Conservation (phyloP, 106 monocot species). For the Vanilla planifolia region DNA sequence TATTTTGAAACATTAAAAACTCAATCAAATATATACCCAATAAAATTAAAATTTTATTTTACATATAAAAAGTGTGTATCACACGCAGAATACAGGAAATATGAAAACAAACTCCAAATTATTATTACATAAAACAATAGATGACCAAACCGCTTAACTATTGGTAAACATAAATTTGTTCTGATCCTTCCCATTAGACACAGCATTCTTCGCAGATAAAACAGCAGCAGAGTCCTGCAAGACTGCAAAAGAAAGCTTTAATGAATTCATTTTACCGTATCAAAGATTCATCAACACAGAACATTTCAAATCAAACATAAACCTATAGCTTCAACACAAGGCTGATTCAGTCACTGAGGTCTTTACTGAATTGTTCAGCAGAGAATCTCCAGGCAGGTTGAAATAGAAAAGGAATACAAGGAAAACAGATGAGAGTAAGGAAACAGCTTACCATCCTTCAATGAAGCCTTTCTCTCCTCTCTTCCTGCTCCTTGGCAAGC, state of each 20-base stretch:
- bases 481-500: slow-evolving; percentile 4
- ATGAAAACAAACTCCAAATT: neutral
- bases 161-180: neutral
- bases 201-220: slow-evolving; percentile 9
- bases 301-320: too few relatives aligned
- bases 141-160: neutral
- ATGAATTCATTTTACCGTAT: neutral
- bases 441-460: slow-evolving; percentile 31
- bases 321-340: too few relatives aligned
- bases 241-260: slow-evolving; percentile 4
- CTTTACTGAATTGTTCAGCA: too few relatives aligned
- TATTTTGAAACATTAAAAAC: too few relatives aligned
- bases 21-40: too few relatives aligned
- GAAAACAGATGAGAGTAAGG: neutral
- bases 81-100: too few relatives aligned
- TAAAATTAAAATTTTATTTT: too few relatives aligned
- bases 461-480: slow-evolving; percentile 38
- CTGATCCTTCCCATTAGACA: neutral
- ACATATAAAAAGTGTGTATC: too few relatives aligned
- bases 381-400: too few relatives aligned
- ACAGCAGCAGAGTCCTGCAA: slow-evolving; percentile 11
- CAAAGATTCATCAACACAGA: neutral
- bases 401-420: too few relatives aligned
- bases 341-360: too few relatives aligned
- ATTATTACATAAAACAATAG: neutral